Conservation (phyloP, 1,284 basidiomycete species). For the Peniophora sp. region DNA sequence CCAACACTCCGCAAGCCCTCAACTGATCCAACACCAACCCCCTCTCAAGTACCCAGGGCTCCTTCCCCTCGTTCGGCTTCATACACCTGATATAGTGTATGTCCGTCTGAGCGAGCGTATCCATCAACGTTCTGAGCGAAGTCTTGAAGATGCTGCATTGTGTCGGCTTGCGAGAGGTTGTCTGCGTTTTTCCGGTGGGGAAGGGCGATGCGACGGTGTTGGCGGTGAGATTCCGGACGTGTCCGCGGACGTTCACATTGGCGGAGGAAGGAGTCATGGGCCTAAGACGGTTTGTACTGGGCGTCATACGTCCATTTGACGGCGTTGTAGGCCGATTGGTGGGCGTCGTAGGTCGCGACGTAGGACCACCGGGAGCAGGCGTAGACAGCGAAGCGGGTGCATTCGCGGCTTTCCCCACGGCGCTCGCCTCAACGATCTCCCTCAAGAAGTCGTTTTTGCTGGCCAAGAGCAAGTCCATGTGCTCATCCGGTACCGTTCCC, state of each 20-base stretch:
- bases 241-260: slow-evolving; percentile 67
- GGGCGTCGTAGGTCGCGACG: background rate
- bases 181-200: slow-evolving; percentile 47
- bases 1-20: slow-evolving; percentile 95
- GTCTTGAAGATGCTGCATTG: slow-evolving; percentile 97
- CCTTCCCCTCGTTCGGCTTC: slow-evolving; percentile 95
- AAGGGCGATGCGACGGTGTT: slow-evolving; percentile 34
- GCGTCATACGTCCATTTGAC: background rate
- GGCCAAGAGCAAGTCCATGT: slow-evolving; percentile 75
- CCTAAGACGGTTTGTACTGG: no score
- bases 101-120: slow-evolving; percentile 93
- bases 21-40: slow-evolving; percentile 93
- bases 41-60: slow-evolving; percentile 93
- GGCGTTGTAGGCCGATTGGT: background rate
- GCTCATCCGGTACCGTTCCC: slow-evolving; percentile 97
- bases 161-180: slow-evolving; percentile 80
- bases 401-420: slow-evolving; percentile 61
- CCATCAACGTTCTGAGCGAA: slow-evolving; percentile 91
- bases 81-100: slow-evolving; percentile 99
- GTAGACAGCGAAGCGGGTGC: slow-evolving; percentile 56
- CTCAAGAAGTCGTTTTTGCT: slow-evolving; percentile 90
- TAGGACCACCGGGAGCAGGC: slow-evolving; percentile 48
- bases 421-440: slow-evolving; percentile 86
- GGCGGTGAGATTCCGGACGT: slow-evolving; percentile 66
- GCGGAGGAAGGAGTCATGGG: background rate